Conservation (phyloP, 192 early-diverging fungal species). For the Podochytrium sp. region DNA sequence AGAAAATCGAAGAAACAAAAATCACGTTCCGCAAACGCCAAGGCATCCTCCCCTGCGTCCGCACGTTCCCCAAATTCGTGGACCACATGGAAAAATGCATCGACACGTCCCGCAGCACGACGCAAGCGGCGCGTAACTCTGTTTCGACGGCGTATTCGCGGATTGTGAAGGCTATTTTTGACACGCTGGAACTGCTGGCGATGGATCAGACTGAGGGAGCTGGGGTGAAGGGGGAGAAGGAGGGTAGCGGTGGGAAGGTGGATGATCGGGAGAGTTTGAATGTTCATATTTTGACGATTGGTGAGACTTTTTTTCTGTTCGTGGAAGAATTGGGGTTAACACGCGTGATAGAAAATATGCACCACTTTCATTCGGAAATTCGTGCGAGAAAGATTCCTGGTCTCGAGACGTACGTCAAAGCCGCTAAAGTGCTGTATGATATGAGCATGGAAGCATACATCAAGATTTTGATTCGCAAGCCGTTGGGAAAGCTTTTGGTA, state of each 20-base stretch:
- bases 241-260: constrained; percentile 45
- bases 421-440: constrained; percentile 83
- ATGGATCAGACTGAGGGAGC: constrained; percentile 56
- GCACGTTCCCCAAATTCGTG: constrained; percentile 76
- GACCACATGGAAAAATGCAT: constrained; percentile 16
- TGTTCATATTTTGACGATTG: constrained; percentile 80
- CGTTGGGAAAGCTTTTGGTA: constrained; percentile 83
- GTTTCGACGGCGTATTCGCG: constrained; percentile 82
- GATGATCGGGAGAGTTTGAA: constrained; percentile 87
- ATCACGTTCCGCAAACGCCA: constrained; percentile 82
- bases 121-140: constrained; percentile 66
- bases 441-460: constrained; percentile 81
- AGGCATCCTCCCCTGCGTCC: constrained; percentile 88
- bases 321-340: constrained; percentile 7
- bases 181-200: constrained; percentile 81
- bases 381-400: constrained; percentile 72
- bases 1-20: constrained; percentile 89
- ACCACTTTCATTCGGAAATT: constrained; percentile 83
- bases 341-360: constrained; percentile 84
- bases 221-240: constrained; percentile 30
- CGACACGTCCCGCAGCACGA: not conserved
- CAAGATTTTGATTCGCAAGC: constrained; percentile 84
- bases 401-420: constrained; percentile 80
- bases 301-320: constrained; percentile 32
- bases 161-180: constrained; percentile 83